Evolutionary conservation across 2,329 filamentous ascomycete species (phyloP), one percentile per base, ranked within the genome.

Genomic region (Fusarium fujikuroi): DNA sequence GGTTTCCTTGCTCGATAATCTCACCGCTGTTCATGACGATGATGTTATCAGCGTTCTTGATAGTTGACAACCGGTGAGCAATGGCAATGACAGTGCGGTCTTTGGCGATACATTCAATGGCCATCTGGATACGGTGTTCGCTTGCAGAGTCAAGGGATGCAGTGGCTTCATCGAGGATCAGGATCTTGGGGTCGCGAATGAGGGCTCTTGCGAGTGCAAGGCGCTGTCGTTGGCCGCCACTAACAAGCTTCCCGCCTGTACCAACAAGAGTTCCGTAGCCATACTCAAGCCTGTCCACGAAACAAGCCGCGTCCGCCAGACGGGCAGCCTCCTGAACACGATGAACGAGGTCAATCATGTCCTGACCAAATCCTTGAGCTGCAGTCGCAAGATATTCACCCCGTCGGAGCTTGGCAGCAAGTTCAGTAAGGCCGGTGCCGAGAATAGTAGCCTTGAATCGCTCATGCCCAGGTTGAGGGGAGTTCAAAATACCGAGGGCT

Each of bases 31-130:
- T 85, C 78, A 93, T 85, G 23, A 93, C 91, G 25, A 93, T 84
- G 64, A 93, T 93, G 68, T 89, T 88, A 74, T 93, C 89, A 0
- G 91, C 91, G 60, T 89, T 86, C 75, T 86, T 87, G 69, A 91
- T 89, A 1, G 89, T 91, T 0, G 87, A 89, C 4, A 91, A 80
- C 5, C 89, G 83, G 78, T 91, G 90, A 1, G 91, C 91, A 70
- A 93, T 91, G 21, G 90, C 85, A 61, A 93, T 89, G 0, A 91
- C 90, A 1, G 91, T 93, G 30, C 91, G 85, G 59, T 87, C 85
- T 60, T 85, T 83, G 5, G 84, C 77, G 70, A 87, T 80, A 60
- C 79, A 74, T 73, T 86, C 83, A 21, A 89, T 81, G 9, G 84
- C 85, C 37, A 77, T 78, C 74, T 89, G 86, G 47, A 91, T 90